Percentiles rank a stretch among this genome's conserved stretches.
Evolutionary conservation across 176 grass and related monocot genomes (phyloP).

Genomic region (Raddia distichophylla): DNA sequence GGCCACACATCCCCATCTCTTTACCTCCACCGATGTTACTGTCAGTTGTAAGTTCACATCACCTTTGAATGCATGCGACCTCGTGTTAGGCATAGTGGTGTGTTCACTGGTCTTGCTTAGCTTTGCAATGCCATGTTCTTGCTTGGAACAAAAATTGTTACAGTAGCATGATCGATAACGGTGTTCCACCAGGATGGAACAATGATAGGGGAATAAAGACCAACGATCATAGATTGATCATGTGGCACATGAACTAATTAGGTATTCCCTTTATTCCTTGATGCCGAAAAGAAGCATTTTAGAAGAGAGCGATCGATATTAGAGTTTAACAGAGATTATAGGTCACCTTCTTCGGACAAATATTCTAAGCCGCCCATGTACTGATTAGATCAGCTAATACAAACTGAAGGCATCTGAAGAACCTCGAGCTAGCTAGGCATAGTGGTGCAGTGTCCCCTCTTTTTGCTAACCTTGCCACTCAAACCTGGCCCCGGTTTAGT

Average conservation of each 20-base stretch:
- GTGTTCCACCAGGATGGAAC: not conserved
- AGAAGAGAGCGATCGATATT: not conserved
- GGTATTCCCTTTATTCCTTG: not conserved
- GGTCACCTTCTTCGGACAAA: not conserved
- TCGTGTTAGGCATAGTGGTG: slow-evolving; percentile 36
- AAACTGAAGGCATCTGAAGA: not conserved
- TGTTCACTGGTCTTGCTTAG: slow-evolving; percentile 18
- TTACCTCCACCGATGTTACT: not conserved
- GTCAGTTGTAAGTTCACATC: slow-evolving; percentile 40
- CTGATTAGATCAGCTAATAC: not conserved
- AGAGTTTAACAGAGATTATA: not conserved
- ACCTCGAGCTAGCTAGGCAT: not conserved
- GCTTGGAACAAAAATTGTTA: slow-evolving; percentile 13
- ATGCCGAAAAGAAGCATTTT: not conserved
- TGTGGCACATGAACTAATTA: not conserved
- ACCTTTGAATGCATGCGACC: slow-evolving; percentile 19
- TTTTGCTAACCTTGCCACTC: not conserved
- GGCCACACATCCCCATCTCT: not conserved
- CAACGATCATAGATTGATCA: not conserved
- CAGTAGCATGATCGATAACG: not conserved
- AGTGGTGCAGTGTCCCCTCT: not conserved
- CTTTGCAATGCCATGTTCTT: not conserved
- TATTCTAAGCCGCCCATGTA: too few species aligned
- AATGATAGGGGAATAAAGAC: slow-evolving; percentile 27
- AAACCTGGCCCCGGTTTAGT: slow-evolving; percentile 22